phyloP scores from a whole-genome alignment of 176 grass and related monocot genomes.

The Bothriochloa decipiens region DNA sequence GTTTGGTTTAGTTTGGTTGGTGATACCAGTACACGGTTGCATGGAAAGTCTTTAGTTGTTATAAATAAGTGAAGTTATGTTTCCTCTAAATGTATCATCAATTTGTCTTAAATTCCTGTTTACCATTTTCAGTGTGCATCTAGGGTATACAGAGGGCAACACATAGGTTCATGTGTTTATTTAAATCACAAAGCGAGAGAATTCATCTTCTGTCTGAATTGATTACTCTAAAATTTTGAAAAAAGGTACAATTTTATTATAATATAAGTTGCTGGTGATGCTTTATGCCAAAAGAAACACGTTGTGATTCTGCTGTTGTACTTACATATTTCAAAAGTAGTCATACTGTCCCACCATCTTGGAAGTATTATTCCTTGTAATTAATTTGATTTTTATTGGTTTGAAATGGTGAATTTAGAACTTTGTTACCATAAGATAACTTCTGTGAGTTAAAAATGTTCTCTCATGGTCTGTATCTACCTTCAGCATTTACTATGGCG shows the following conservation, averaged over 20 bases:
- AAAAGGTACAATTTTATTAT: background rate
- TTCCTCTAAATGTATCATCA: background rate
- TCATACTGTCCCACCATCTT: background rate
- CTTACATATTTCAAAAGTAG: background rate
- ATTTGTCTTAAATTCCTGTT: background rate
- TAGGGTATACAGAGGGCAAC: background rate
- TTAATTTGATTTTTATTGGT: background rate
- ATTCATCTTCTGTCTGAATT: background rate
- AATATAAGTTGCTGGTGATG: background rate
- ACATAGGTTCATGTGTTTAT: background rate
- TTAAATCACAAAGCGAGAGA: background rate
- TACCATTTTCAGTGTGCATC: background rate
- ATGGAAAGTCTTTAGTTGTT: background rate
- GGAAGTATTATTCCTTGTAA: background rate
- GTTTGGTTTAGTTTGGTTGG: slow-evolving; percentile 9
- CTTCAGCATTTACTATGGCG: slow-evolving; percentile 9
- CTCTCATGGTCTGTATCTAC: background rate
- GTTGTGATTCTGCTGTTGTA: background rate
- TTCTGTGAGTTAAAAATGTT: background rate
- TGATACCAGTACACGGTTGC: background rate
- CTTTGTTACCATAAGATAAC: background rate
- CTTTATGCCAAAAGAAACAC: background rate
- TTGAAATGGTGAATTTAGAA: background rate
- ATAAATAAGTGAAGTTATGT: background rate
- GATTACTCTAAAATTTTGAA: background rate